These are phyloP conservation scores for Aspergillus baeticus DNA, from an alignment of 495 filamentous ascomycete genomes.

Conservation along the genomic window DNA sequence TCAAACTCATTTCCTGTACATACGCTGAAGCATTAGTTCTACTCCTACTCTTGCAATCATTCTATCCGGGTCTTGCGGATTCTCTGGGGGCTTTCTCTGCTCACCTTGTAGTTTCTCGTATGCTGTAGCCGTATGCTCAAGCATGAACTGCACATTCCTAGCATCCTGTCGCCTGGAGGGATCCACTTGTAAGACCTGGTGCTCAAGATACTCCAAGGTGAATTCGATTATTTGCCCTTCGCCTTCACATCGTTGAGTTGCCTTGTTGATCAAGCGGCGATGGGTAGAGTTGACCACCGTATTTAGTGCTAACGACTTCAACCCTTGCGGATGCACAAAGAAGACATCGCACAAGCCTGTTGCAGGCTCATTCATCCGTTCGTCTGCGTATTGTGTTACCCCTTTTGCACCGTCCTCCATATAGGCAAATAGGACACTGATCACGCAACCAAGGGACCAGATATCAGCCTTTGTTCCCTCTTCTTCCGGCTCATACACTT, in stretches of 20 bases:
- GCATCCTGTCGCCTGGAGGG: background rate
- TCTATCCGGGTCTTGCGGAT: too few relatives aligned
- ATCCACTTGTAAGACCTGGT: background rate
- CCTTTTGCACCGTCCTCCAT: background rate
- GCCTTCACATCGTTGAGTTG: background rate
- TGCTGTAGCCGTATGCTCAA: background rate
- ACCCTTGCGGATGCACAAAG: background rate
- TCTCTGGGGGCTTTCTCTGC: too few relatives aligned
- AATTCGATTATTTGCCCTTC: background rate
- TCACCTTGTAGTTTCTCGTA: background rate
- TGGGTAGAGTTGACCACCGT: background rate
- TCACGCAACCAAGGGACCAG: slow-evolving; percentile 3
- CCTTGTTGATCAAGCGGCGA: background rate
- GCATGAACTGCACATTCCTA: background rate
- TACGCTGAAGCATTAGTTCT: too few relatives aligned
- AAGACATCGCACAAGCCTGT: background rate
- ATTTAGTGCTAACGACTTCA: background rate
- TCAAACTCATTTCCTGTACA: too few relatives aligned
- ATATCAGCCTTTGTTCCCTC: slow-evolving; percentile 4
- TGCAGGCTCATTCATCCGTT: background rate
- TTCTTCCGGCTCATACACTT: too few relatives aligned
- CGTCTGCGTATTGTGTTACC: background rate
- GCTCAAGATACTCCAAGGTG: background rate
- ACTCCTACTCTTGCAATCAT: too few relatives aligned
- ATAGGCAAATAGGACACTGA: slow-evolving; percentile 3